Base-by-base conservation (phyloP, 345 rosid genomes). In the Lumnitzera racemosa region DNA sequence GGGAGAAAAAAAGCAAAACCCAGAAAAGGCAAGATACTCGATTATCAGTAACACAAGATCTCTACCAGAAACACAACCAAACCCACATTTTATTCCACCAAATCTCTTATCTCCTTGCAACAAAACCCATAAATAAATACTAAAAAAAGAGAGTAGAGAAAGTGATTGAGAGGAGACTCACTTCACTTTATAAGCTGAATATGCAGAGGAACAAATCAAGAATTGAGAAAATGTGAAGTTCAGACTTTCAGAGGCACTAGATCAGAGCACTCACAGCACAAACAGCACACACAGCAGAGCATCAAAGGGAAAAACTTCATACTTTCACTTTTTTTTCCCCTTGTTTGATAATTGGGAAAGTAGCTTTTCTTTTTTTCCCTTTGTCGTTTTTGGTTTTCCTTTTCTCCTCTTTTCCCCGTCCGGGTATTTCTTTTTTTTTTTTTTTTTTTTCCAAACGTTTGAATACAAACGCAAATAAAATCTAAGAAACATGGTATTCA, bases 321-420 rank as follows among this genome's bases (percentile, higher is more conserved):
- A 70, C 25, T 76, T 55, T 69, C 76, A 65, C 89, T 47, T 55
- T 24, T n/a, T 20, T 47, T 62, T 61, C 59, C 56, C 64, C 67
- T 72, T 59, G 87, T 69, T 80, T 70, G 85, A 85, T 80, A 74
- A 78, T 78, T 78, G 91, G 79, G 78, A 76, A 83, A 86, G 83
- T 65, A 65, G 43, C 31, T 55, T 54, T 66, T 66, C n/a, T 24
- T 49, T 57, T 13, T 48, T 47, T 67, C 13, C 24, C 7, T 15
- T 12, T 59, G 41, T 46, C 51, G 24, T 61, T 51, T 56, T 71
- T 64, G 63, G 29, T 66, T 64, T 49, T 55, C 64, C 51, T 65
- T 77, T 36, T 36, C 5, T 27, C 5, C 5, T 27, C 5, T 27
- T 27, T 27, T 3, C 31, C 31, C 5, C 31, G 1, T 27, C 31